A percentile compares a stretch with the other conserved stretches of the same genome.
Evolutionary conservation across 257 asterid genomes (phyloP).

Genomic region (Plectranthus barbatus): DNA sequence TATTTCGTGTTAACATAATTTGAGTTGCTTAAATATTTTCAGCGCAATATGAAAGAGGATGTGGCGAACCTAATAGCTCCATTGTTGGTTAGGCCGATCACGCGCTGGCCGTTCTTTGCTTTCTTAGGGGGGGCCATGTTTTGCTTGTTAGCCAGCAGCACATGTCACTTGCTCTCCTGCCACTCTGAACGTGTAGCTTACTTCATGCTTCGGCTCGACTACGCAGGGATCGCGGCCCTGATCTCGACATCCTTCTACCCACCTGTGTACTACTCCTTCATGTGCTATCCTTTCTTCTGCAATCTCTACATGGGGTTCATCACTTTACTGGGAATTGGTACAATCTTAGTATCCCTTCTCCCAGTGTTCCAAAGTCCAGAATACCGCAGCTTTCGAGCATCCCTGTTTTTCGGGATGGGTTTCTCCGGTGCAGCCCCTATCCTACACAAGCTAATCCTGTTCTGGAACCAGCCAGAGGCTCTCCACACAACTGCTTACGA

Average conservation of each 20-base stretch:
- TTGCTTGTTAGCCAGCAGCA: slow-evolving; percentile 83
- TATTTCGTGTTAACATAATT: background rate
- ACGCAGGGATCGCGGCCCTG: slow-evolving; percentile 84
- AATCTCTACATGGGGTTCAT: slow-evolving; percentile 80
- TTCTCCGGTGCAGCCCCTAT: slow-evolving; percentile 74
- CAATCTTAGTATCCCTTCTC: slow-evolving; percentile 65
- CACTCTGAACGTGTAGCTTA: slow-evolving; percentile 79
- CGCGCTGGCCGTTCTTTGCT: slow-evolving; percentile 96
- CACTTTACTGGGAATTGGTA: slow-evolving; percentile 60
- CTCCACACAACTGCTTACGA: slow-evolving; percentile 75
- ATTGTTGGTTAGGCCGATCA: slow-evolving; percentile 58
- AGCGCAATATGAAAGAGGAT: slow-evolving; percentile 71
- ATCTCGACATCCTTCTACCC: slow-evolving; percentile 96
- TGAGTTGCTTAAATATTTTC: slow-evolving; percentile 15
- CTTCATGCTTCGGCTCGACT: slow-evolving; percentile 84
- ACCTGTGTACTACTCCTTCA: slow-evolving; percentile 85
- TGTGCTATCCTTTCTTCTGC: slow-evolving; percentile 88
- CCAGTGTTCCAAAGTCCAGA: slow-evolving; percentile 82
- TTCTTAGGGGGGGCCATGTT: slow-evolving; percentile 98
- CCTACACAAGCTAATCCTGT: slow-evolving; percentile 69
- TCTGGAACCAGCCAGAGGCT: slow-evolving; percentile 87
- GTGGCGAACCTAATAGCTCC: slow-evolving; percentile 75
- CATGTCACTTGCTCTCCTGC: slow-evolving; percentile 83
- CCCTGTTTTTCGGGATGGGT: slow-evolving; percentile 84
- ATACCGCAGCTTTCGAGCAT: slow-evolving; percentile 67